phyloP scores from a whole-genome alignment of 1,139 yeast species.

The Kurtzmaniella quercitrusa region DNA sequence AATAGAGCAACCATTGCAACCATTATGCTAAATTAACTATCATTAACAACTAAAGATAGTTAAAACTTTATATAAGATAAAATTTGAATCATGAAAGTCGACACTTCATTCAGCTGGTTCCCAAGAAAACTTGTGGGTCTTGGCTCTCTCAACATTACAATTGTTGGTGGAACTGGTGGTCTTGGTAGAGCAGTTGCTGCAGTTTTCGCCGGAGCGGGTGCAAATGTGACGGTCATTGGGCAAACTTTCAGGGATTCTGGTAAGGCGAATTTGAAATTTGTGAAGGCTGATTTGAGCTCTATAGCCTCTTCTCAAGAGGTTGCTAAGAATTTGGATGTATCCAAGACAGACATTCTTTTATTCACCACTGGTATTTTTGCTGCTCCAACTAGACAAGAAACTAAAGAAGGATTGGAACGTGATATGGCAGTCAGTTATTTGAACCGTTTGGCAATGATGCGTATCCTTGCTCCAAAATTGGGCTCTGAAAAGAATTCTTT shows the following conservation, averaged over 20 bases:
- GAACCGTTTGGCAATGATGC: slow-evolving; percentile 23
- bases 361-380: slow-evolving; percentile 35
- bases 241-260: slow-evolving; percentile 24
- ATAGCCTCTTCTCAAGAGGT: slow-evolving; percentile 17
- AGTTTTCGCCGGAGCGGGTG: slow-evolving; percentile 19
- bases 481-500: slow-evolving; percentile 2
- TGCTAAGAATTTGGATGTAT: slow-evolving; percentile 17
- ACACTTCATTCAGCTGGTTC: neutral
- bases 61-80: neutral
- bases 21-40: neutral
- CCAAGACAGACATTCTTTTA: slow-evolving; percentile 17
- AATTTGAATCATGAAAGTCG: neutral
- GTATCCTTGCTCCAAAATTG: slow-evolving; percentile 16
- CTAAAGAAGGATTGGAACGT: slow-evolving; percentile 28
- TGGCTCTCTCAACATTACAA: slow-evolving; percentile 13
- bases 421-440: slow-evolving; percentile 33
- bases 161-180: slow-evolving; percentile 38
- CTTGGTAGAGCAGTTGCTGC: slow-evolving; percentile 26
- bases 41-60: neutral
- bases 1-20: neutral
- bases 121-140: neutral
- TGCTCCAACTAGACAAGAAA: slow-evolving; percentile 19
- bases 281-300: slow-evolving; percentile 25
- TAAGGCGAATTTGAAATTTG: slow-evolving; percentile 18
- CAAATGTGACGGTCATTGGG: slow-evolving; percentile 29